These are phyloP conservation scores for Xylaria grammica DNA, from an alignment of 495 filamentous ascomycete genomes.

Conservation along the genomic window DNA sequence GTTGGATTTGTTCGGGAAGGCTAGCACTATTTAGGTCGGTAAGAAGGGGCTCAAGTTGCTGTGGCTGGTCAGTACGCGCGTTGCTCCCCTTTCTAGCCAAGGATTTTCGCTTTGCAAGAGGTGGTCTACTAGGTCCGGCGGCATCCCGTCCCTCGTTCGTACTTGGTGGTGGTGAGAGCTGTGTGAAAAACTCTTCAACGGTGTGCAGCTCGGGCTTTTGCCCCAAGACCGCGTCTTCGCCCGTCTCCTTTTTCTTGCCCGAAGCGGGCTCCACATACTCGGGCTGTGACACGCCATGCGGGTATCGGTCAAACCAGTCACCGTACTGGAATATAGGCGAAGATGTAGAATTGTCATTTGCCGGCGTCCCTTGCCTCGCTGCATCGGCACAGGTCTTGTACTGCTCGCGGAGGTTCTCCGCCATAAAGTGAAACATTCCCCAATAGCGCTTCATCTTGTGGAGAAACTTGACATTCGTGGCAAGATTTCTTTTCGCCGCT, in stretches of 20 bases:
- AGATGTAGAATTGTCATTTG: conserved; percentile 54
- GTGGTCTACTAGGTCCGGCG: conserved; percentile 34
- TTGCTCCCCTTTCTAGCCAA: conserved; percentile 48
- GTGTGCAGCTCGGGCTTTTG: conserved; percentile 89
- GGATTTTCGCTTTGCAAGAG: conserved; percentile 50
- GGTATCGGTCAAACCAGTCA: conserved; percentile 97
- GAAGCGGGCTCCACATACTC: conserved; percentile 81
- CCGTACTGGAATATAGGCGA: conserved; percentile 91
- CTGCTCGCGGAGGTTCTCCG: conserved; percentile 88
- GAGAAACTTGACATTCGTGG: conserved; percentile 86
- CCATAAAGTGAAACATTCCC: conserved; percentile 98
- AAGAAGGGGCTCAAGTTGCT: conserved; percentile 47
- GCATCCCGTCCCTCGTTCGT: conserved; percentile 34
- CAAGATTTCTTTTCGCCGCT: conserved; percentile 83
- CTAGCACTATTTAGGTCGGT: conserved; percentile 41
- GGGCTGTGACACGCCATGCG: conserved; percentile 82
- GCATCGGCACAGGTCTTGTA: conserved; percentile 87
- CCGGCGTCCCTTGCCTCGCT: conserved; percentile 56
- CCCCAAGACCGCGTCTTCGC: conserved; percentile 79
- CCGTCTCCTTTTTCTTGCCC: conserved; percentile 70
- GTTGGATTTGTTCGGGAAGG: conserved; percentile 40
- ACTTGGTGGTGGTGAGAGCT: conserved; percentile 70
- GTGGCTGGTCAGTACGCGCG: conserved; percentile 42
- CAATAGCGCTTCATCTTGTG: conserved; percentile 95
- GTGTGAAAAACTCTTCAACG: conserved; percentile 93